Conservation (phyloP, 163 green algal species). For the Coccomyxa subellipsoidea region DNA sequence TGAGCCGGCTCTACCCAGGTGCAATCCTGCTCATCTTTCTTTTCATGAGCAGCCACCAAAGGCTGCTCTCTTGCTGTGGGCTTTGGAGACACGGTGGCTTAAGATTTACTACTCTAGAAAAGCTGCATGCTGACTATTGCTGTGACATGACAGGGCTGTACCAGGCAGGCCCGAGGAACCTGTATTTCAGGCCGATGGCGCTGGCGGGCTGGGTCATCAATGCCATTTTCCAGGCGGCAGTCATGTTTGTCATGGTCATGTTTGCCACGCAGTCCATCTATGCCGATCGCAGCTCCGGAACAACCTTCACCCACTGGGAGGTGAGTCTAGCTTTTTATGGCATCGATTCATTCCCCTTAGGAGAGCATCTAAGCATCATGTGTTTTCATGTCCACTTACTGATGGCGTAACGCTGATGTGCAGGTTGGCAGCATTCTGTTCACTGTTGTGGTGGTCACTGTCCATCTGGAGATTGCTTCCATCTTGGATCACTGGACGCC, state of each 20-base stretch:
- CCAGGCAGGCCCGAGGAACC: conserved; percentile 57
- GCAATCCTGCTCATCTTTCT: not conserved
- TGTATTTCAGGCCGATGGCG: conserved; percentile 61
- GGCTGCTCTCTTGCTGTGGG: no score
- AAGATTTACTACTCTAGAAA: not conserved
- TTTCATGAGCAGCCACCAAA: no score
- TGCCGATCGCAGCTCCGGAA: conserved; percentile 11
- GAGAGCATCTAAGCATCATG: not conserved
- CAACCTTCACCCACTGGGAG: conserved; percentile 31
- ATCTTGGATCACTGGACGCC: conserved; percentile 68
- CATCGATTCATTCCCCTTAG: no score
- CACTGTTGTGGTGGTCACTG: conserved; percentile 65
- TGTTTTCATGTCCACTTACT: not conserved
- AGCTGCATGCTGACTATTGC: not conserved
- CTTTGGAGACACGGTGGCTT: not conserved
- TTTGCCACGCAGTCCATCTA: conserved; percentile 14
- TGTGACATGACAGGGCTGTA: conserved; percentile 18
- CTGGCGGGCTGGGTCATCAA: conserved; percentile 64
- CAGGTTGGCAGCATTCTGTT: conserved; percentile 63
- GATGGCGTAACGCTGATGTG: not conserved
- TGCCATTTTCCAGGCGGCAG: conserved; percentile 38
- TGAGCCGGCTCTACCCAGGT: conserved; percentile 25
- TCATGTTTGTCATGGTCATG: conserved; percentile 58
- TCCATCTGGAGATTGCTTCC: conserved; percentile 72
- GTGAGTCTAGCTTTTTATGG: conserved; percentile 11